Evolutionary conservation across 352 stramenopile species (phyloP), one percentile per base, ranked within the genome.

Genomic region (Phytophthora foliorum): DNA sequence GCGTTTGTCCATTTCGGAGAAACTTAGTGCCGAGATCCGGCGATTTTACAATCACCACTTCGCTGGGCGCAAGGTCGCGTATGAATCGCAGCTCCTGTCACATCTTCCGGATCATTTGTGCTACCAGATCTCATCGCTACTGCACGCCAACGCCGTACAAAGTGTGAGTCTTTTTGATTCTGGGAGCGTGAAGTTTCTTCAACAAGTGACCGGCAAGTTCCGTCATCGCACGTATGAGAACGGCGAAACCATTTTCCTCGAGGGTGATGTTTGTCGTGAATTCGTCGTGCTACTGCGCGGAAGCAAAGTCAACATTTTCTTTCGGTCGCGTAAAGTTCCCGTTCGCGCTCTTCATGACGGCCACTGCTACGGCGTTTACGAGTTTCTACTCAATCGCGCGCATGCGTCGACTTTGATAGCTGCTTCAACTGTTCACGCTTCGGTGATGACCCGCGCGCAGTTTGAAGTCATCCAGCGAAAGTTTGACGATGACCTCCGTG

Each of bases 141-240:
- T 94, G 45, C 86, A 95, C 53, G 76, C 88, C 0, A 74, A 89
- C 4, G 72, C 88, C 3, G 84, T 87, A 0, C 83, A 80, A 49
- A 73, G 77, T 11, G 74, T 95, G 3, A 13, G 57, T 2, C 66
- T 95, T 1, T 95, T 95, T 51, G 76, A 89, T 22, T 84, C 72
- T 2, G 76, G 79, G 3, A 89, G 77, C n/a, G 75, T 74, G 16
- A 84, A 92, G 21, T 92, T 93, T 50, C 60, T 91, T 0, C 80
- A 92, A n/a, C 82, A 92, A 69, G 83, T 95, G 4, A 95, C 87
- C 0, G 88, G 86, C 0, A 90, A 94, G 50, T 93, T 95, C 45
- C 82, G 88, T 0, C 81, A 92, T 51, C 77, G 81, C 13, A 88
- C 42, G 8, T 94, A 88, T 41, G 86, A 94, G 29, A 88, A 88